A percentile compares a stretch with the other conserved stretches of the same genome.
Conservation (phyloP, 768 basidiomycete species). For the Suillus subluteus region DNA sequence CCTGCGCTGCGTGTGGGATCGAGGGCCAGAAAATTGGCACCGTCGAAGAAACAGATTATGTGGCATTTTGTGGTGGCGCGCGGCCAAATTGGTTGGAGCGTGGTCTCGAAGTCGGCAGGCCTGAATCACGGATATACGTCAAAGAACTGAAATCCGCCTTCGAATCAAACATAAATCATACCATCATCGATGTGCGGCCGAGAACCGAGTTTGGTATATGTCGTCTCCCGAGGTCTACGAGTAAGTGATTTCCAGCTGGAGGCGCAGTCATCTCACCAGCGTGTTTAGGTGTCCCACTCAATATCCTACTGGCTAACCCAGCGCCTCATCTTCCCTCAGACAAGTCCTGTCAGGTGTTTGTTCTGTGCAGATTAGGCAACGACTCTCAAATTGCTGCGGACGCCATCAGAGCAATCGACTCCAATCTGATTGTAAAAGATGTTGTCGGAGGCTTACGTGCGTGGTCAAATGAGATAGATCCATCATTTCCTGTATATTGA, state of each 20-base stretch:
- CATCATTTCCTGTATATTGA: slow-evolving; percentile 80
- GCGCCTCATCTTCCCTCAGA: slow-evolving; percentile 39
- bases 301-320: slow-evolving; percentile 65
- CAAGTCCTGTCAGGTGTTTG: slow-evolving; percentile 40
- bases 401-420: slow-evolving; percentile 30
- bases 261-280: slow-evolving; percentile 9
- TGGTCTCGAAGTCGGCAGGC: slow-evolving; percentile 49
- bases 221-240: slow-evolving; percentile 70
- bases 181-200: slow-evolving; percentile 81
- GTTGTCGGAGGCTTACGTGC: slow-evolving; percentile 81
- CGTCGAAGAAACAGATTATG: slow-evolving; percentile 72
- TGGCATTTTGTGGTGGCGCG: slow-evolving; percentile 83
- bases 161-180: slow-evolving; percentile 29
- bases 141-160: slow-evolving; percentile 55
- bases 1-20: slow-evolving; percentile 77
- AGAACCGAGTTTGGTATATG: slow-evolving; percentile 86
- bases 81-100: slow-evolving; percentile 64
- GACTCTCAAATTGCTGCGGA: slow-evolving; percentile 90
- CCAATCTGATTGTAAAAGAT: slow-evolving; percentile 53
- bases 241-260: slow-evolving; percentile 46
- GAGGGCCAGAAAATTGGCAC: slow-evolving; percentile 45
- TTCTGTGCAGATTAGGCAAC: slow-evolving; percentile 89
- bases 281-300: slow-evolving; percentile 71
- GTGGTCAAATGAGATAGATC: slow-evolving; percentile 79
- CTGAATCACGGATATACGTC: slow-evolving; percentile 43